phyloP scores from a whole-genome alignment of 805 yeast species.

The Candida sanyiensis region DNA sequence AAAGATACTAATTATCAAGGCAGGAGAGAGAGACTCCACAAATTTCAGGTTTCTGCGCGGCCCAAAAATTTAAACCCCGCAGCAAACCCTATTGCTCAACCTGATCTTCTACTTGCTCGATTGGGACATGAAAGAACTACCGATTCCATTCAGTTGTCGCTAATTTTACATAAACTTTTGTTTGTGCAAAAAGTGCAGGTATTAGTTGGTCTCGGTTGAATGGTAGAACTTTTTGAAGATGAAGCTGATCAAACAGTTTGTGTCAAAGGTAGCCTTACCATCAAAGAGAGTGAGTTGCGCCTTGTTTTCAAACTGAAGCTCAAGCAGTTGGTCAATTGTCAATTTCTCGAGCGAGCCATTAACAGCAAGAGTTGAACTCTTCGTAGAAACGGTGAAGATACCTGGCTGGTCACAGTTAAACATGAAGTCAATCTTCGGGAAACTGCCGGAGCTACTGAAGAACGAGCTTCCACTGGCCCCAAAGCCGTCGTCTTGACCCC shows the following conservation, averaged over 20 bases:
- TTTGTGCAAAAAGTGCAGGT: constrained; percentile 18
- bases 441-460: constrained; percentile 40
- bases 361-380: constrained; percentile 63
- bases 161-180: not conserved
- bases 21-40: no score
- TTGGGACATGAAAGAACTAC: no score
- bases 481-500: constrained; percentile 42
- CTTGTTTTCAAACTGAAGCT: constrained; percentile 65
- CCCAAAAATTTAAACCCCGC: no score
- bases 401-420: constrained; percentile 74
- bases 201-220: constrained; percentile 10
- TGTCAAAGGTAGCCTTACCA: constrained; percentile 62
- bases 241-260: constrained; percentile 60
- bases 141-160: not conserved
- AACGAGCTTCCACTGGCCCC: constrained; percentile 33
- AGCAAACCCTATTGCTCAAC: no score
- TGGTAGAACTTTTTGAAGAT: constrained; percentile 75
- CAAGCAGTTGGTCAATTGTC: constrained; percentile 65
- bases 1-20: no score
- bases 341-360: constrained; percentile 49
- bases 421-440: constrained; percentile 66
- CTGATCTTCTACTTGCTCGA: no score
- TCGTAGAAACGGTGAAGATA: constrained; percentile 66
- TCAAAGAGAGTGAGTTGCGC: constrained; percentile 52
- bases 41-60: not conserved